Evolutionary conservation across 257 asterid species (phyloP), one percentile per base, ranked within the genome.

Genomic region (Solanum pennellii): DNA sequence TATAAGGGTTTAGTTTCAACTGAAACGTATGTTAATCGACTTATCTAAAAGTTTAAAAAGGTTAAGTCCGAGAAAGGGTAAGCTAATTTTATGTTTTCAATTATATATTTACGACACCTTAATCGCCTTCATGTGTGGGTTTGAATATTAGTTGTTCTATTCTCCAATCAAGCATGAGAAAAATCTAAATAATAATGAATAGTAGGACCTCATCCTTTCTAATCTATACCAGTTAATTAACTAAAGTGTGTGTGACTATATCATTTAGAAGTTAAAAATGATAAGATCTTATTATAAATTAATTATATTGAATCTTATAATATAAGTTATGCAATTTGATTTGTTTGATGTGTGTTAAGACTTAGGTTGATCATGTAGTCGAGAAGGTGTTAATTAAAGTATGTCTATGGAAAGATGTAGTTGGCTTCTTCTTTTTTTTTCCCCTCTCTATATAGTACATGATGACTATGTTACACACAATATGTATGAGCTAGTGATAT

Each of bases 311-410:
- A 52, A 52, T 9, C 62, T 1, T 52, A 83, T 15, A 49, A 49
- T 60, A 33, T 76, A 42, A 41, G 35, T 42, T 41, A 21, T 39
- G 7, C 23, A 21, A 13, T 35, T 73, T 73, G 29, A 73, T 14
- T 29, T 25, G 21, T 87, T 47, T 75, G 71, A 5, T 33, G 12
- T 66, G 44, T 45, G 56, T 84, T 65, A 45, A 27, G 77, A 68
- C 66, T 86, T 89, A 86, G 91, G 92, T 87, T 31, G 79, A 68
- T 88, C 93, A 91, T 74, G 83, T 44, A 59, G 82, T 83, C 77
- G 56, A 62, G 35, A 68, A 14, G 75, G 86, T 11, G 75, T 41
- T 45, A 13, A 75, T 21, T 76, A 84, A 76, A 45, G 60, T 68
- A 85, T 68, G 73, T 65, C 5, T 52, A 52, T 52, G 62, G 9